A percentile compares a stretch with the other conserved stretches of the same genome.
These are phyloP conservation scores for Geotrichum siamense DNA, from an alignment of 1,139 yeast genomes.

Conservation along the genomic window DNA sequence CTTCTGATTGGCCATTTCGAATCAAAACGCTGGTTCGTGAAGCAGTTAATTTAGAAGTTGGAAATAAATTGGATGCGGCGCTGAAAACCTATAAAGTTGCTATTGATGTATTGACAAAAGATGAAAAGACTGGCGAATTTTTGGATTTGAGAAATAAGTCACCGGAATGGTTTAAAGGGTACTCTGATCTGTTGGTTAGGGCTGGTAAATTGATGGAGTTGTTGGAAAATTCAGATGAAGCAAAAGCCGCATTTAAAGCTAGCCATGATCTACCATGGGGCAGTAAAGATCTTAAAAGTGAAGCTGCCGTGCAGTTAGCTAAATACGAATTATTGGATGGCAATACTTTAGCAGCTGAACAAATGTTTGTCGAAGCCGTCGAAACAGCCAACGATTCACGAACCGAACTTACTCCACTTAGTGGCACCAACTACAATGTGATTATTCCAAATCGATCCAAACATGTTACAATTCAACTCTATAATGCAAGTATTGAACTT, in stretches of 20 bases:
- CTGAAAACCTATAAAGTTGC: conserved; percentile 26
- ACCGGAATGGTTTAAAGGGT: conserved; percentile 35
- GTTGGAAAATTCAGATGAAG: conserved; percentile 26
- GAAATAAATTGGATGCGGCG: conserved; percentile 21
- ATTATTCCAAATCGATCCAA: conserved; percentile 9
- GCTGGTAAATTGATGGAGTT: conserved; percentile 33
- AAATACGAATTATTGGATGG: conserved; percentile 25
- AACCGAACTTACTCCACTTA: conserved; percentile 5
- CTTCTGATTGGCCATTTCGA: conserved; percentile 30
- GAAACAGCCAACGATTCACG: conserved; percentile 9
- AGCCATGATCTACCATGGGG: conserved; percentile 33
- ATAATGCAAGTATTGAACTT: conserved; percentile 25
- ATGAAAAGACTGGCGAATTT: conserved; percentile 17
- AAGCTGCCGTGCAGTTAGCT: conserved; percentile 28
- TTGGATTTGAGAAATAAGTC: conserved; percentile 26
- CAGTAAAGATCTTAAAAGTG: conserved; percentile 25
- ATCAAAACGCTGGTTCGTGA: conserved; percentile 27
- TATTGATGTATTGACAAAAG: conserved; percentile 25
- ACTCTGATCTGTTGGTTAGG: conserved; percentile 36
- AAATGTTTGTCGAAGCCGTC: conserved; percentile 40
- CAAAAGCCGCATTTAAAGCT: conserved; percentile 30
- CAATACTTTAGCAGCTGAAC: conserved; percentile 32
- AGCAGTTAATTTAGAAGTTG: conserved; percentile 31
- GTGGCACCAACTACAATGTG: conserved; percentile 33
- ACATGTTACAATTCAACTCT: conserved; percentile 13